Evolutionary conservation across 192 early-diverging fungal genomes (phyloP).

Genomic region (Funneliformis geosporum): DNA sequence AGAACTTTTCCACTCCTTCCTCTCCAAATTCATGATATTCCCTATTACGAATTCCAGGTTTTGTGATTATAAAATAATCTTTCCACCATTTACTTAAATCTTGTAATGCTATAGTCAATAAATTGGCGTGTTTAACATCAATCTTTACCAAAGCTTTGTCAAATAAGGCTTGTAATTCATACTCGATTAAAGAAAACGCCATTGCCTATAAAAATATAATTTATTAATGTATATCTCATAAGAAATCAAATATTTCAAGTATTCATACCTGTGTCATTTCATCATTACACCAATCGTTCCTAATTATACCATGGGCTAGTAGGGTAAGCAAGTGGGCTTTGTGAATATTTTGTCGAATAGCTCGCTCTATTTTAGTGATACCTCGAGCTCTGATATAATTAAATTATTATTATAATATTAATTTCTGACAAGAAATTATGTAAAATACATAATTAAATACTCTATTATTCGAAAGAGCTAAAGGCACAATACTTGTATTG

Average conservation of each 20-base stretch:
- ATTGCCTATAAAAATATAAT: constrained; percentile 14
- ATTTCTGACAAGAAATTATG: not conserved
- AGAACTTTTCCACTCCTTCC: not conserved
- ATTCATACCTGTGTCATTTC: constrained; percentile 43
- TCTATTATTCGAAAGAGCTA: not conserved
- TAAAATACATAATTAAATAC: not conserved
- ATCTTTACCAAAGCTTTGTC: constrained; percentile 23
- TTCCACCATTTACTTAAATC: constrained; percentile 45
- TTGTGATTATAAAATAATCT: constrained; percentile 41
- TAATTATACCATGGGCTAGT: constrained; percentile 50
- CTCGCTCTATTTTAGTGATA: constrained; percentile 54
- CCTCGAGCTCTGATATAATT: constrained; percentile 39
- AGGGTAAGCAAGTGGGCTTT: constrained; percentile 63
- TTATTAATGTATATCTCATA: not conserved
- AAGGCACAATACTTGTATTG: constrained; percentile 19
- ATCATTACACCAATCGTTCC: constrained; percentile 62
- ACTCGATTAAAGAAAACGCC: constrained; percentile 22
- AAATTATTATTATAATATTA: not conserved
- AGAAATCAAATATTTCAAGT: not conserved
- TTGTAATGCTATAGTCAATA: constrained; percentile 32
- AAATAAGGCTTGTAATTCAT: constrained; percentile 35
- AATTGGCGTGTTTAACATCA: constrained; percentile 30
- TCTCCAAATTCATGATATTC: constrained; percentile 38
- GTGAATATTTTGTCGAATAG: constrained; percentile 55
- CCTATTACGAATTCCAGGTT: constrained; percentile 35